These are phyloP conservation scores for Penicillium sp. DNA, from an alignment of 2,329 filamentous ascomycete species.

Conservation along the genomic window DNA sequence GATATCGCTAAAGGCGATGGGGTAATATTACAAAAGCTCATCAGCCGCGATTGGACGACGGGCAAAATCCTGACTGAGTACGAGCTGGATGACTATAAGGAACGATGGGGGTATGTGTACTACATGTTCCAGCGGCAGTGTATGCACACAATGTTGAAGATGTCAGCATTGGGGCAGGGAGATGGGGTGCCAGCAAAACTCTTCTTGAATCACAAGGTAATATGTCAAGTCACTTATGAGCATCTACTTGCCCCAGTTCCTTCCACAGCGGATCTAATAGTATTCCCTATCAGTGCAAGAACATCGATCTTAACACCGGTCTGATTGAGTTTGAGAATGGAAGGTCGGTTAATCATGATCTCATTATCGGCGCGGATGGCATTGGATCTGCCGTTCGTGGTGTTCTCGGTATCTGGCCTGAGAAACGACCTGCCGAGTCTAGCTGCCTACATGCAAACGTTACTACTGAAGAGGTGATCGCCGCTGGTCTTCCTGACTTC, in stretches of 20 bases:
- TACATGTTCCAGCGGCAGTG: slow-evolving; percentile 71
- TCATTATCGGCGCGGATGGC: slow-evolving; percentile 66
- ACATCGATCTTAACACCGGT: slow-evolving; percentile 55
- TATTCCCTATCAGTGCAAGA: slow-evolving; percentile 38
- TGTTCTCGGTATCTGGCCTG: slow-evolving; percentile 62
- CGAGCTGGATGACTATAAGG: slow-evolving; percentile 65
- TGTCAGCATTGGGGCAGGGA: slow-evolving; percentile 57
- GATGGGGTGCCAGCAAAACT: slow-evolving; percentile 56
- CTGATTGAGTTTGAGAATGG: slow-evolving; percentile 58
- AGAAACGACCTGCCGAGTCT: slow-evolving; percentile 60
- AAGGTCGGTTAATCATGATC: slow-evolving; percentile 53
- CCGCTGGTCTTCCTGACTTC: slow-evolving; percentile 64
- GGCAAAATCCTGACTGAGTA: slow-evolving; percentile 64
- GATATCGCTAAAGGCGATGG: slow-evolving; percentile 65
- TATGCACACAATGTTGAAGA: slow-evolving; percentile 68
- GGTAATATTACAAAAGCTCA: slow-evolving; percentile 65
- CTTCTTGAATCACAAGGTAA: slow-evolving; percentile 56
- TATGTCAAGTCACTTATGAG: slow-evolving; percentile 10
- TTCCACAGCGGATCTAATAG: not conserved
- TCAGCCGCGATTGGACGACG: slow-evolving; percentile 70
- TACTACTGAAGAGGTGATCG: slow-evolving; percentile 58
- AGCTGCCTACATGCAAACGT: slow-evolving; percentile 68
- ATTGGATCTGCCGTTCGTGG: slow-evolving; percentile 66
- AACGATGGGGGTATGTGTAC: slow-evolving; percentile 65
- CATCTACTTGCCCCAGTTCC: too few species aligned